A percentile compares a stretch with the other conserved stretches of the same genome.
Evolutionary conservation across 1,284 basidiomycete genomes (phyloP).

Genomic region (Anthracocystis setariae): DNA sequence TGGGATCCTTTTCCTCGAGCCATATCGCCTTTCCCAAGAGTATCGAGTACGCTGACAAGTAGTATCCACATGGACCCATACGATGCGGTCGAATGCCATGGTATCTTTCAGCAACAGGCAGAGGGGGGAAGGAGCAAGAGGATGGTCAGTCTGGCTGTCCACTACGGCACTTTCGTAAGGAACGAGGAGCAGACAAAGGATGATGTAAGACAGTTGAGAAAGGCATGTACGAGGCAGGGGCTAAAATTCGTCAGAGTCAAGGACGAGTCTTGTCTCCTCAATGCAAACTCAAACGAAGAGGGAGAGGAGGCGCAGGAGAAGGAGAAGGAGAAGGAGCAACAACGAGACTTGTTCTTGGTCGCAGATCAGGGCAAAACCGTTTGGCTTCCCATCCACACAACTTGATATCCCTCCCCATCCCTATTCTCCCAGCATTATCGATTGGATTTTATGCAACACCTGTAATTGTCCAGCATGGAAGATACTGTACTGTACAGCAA

Average conservation of each 20-base stretch:
- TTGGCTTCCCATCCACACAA: constrained; percentile 40
- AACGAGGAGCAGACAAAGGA: constrained; percentile 50
- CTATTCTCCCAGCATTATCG: background rate
- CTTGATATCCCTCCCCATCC: constrained; percentile 2
- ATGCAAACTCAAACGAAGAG: background rate
- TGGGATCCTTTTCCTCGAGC: constrained; percentile 58
- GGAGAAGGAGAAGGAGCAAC: constrained; percentile 2
- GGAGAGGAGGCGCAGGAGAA: constrained; percentile 5
- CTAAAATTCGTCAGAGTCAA: constrained; percentile 20
- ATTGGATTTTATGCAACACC: background rate
- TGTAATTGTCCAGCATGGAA: background rate
- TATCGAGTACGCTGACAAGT: constrained; percentile 44
- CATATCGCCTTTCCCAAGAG: constrained; percentile 50
- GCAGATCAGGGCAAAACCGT: constrained; percentile 57
- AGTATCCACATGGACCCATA: constrained; percentile 60
- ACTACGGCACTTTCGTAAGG: constrained; percentile 56
- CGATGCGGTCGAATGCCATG: constrained; percentile 49
- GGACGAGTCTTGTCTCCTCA: constrained; percentile 16
- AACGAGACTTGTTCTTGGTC: constrained; percentile 49
- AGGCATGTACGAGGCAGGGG: constrained; percentile 36
- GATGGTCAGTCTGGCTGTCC: constrained; percentile 42
- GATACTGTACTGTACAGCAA: too few species aligned
- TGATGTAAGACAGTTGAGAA: constrained; percentile 47
- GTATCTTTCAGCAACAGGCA: constrained; percentile 14
- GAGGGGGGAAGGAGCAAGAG: background rate